These are phyloP conservation scores for Colletotrichum sp. DNA, from an alignment of 2,329 filamentous ascomycete genomes.

Conservation along the genomic window DNA sequence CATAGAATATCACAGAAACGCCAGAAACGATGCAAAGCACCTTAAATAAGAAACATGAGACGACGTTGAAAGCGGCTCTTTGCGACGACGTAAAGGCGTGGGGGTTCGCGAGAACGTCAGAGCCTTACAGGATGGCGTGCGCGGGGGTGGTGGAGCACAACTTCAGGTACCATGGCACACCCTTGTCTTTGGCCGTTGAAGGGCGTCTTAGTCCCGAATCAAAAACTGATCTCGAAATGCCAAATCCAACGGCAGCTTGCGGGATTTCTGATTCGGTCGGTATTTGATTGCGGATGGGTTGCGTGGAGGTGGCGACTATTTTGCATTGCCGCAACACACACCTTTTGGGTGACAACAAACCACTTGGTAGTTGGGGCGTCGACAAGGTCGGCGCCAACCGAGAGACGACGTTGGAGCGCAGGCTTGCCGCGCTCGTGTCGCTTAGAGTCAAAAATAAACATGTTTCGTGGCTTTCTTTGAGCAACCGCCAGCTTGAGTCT, in stretches of 20 bases:
- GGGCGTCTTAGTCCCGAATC: background rate
- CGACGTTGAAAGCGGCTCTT: background rate
- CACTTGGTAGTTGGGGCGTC: background rate
- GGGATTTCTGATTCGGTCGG: background rate
- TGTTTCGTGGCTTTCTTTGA: background rate
- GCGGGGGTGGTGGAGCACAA: constrained; percentile 15
- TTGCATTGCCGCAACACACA: background rate
- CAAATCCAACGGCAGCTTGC: background rate
- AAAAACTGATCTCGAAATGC: background rate
- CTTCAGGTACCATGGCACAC: constrained; percentile 14
- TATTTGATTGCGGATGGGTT: background rate
- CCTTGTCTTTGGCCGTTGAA: constrained; percentile 14
- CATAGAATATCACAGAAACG: background rate
- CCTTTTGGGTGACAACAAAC: background rate
- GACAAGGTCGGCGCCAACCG: background rate
- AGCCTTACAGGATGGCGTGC: constrained; percentile 21
- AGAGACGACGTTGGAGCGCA: background rate
- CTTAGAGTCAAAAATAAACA: background rate
- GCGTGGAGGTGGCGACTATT: background rate
- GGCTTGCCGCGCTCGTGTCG: background rate
- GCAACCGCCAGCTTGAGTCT: background rate
- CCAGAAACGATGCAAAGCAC: background rate
- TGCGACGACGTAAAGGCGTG: background rate
- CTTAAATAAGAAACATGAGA: background rate
- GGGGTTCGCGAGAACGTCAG: constrained; percentile 20